Evolutionary conservation across 805 yeast species (phyloP), one percentile per base, ranked within the genome.

Genomic region (Lipomyces kockii): DNA sequence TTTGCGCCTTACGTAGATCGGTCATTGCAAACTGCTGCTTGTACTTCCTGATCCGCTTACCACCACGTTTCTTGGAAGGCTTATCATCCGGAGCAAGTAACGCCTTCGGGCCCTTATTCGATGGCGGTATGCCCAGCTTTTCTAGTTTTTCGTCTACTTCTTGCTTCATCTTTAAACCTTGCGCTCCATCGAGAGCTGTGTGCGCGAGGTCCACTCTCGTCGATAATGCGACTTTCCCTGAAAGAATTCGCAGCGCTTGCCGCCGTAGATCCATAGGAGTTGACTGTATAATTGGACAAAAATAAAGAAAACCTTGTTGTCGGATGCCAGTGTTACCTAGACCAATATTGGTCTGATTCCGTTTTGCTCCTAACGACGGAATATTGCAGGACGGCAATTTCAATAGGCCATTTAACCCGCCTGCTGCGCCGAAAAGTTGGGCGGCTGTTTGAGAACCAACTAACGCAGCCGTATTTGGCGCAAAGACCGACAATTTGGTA

Each of bases 41-140:
- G 80, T 86, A 84, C 77, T 92, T 92, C 61, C 97, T 82, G 72
- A 89, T 83, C 64, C 94, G 80, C 71, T 87, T 81, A 0, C 99
- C 99, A 1, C 96, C 98, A 73, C 99, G 82, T 72, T 88, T 90
- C 78, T 91, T 91, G 3, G 94, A 87, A 60, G 87, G 86, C 63
- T 83, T 84, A 64, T 92, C 97, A 20, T 85, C 81, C 0, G 97
- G 98, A 5, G 87, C 77, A 0, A 92, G 92, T 60, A 92, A 83
- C 0, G 93, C 88, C 66, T 87, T 87, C 17, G 84, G 81, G 1
- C 83, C 84, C 22, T 80, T 79, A 22, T 82, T 83, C 27, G 87
- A 89, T 0, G 98, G 97, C 0, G 98, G 95, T 5, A 87, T 86
- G 32, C 86, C 83, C 39, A 92, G 78, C 73, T 91, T 91, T 54